These are phyloP conservation scores for Smallanthus sonchifolius DNA, from an alignment of 129 eudicot species.

Conservation along the genomic window DNA sequence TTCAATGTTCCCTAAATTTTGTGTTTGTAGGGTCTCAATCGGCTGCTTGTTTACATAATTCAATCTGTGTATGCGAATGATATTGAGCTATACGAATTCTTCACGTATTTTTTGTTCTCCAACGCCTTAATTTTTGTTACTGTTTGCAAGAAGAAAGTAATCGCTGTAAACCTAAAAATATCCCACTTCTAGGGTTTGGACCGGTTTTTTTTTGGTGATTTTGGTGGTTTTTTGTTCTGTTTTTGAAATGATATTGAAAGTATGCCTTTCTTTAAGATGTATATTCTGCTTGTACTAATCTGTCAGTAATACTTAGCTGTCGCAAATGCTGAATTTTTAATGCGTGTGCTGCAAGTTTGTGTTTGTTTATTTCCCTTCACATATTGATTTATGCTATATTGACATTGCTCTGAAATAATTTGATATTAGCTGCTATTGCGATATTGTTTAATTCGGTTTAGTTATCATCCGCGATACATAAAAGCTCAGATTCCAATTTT, in stretches of 20 bases:
- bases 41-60: constrained; percentile 18
- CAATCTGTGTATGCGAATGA: constrained; percentile 3
- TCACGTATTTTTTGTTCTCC: background rate
- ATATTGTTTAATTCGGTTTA: background rate
- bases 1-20: constrained; percentile 3
- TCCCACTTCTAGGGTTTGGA: constrained; percentile 15
- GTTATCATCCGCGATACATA: background rate
- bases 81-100: background rate
- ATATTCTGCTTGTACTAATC: background rate
- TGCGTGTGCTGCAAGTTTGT: background rate
- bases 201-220: constrained; percentile 8
- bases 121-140: background rate
- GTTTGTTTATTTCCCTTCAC: background rate
- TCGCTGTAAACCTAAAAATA: background rate
- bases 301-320: background rate
- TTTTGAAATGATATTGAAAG: background rate
- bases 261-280: background rate
- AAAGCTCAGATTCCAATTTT: background rate
- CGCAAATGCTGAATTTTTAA: background rate
- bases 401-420: background rate
- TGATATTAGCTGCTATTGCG: background rate
- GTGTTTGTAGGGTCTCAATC: background rate
- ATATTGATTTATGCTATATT: background rate
- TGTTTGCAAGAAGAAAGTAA: constrained; percentile 8
- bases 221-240: background rate